phyloP scores from a whole-genome alignment of 495 filamentous ascomycete species.

The Lasiosphaeria miniovina region DNA sequence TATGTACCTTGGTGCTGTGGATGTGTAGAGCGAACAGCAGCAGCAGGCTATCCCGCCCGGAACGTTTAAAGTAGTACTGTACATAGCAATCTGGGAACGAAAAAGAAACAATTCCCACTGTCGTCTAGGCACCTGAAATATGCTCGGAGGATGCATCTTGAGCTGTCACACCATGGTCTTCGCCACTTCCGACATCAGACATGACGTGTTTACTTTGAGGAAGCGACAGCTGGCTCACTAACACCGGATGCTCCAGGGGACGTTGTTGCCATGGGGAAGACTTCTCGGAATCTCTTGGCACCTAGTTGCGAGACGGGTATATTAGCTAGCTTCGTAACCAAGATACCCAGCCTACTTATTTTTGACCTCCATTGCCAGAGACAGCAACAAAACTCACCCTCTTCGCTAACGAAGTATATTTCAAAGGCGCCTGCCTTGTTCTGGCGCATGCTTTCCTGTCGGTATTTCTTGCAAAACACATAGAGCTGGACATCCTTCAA shows the following conservation, averaged over 20 bases:
- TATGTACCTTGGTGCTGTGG: no score
- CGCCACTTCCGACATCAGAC: background rate
- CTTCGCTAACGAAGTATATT: slow-evolving; percentile 42
- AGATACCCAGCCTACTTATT: background rate
- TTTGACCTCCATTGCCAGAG: no score
- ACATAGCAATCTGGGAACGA: background rate
- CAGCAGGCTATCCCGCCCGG: no score
- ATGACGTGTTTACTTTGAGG: slow-evolving; percentile 10
- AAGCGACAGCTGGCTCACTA: slow-evolving; percentile 15
- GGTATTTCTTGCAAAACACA: slow-evolving; percentile 62
- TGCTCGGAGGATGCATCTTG: no score
- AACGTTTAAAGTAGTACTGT: background rate
- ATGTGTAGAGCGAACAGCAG: no score
- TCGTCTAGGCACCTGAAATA: background rate
- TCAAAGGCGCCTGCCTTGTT: slow-evolving; percentile 44
- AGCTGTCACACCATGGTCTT: no score
- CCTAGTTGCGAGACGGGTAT: slow-evolving; percentile 14
- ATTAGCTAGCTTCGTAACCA: background rate
- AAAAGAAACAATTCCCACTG: background rate
- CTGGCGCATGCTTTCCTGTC: slow-evolving; percentile 43
- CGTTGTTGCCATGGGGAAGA: slow-evolving; percentile 28
- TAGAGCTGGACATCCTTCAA: slow-evolving; percentile 60
- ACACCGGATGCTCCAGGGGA: slow-evolving; percentile 28
- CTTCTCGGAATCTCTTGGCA: slow-evolving; percentile 39
- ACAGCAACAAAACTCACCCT: slow-evolving; percentile 24